Evolutionary conservation across 2,329 filamentous ascomycete genomes (phyloP).

Genomic region (Fusarium nisikadoi): DNA sequence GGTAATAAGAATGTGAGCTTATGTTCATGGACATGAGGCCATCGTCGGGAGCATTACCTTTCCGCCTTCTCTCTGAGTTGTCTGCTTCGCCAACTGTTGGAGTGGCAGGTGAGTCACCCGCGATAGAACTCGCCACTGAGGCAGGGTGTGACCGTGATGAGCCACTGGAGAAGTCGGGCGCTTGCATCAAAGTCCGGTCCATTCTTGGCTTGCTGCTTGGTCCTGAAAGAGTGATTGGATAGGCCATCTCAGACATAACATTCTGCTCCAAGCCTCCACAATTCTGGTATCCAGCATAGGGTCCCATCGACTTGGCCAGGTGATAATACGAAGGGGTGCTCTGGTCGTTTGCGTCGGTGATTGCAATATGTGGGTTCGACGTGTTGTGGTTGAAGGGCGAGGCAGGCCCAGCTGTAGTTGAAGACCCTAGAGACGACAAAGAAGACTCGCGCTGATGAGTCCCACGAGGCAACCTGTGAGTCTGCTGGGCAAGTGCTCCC

Average conservation of each 20-base stretch:
- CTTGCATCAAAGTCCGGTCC: constrained; percentile 57
- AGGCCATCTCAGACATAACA: constrained; percentile 53
- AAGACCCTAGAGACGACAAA: constrained; percentile 69
- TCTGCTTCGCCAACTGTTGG: constrained; percentile 63
- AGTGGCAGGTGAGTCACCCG: constrained; percentile 69
- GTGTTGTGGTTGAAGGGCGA: constrained; percentile 67
- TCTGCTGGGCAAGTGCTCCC: constrained; percentile 52
- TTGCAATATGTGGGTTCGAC: constrained; percentile 68
- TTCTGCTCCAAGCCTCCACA: constrained; percentile 48
- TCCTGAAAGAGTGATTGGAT: constrained; percentile 53
- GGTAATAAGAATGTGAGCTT: constrained; percentile 69
- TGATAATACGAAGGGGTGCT: constrained; percentile 57
- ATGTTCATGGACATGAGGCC: constrained; percentile 14
- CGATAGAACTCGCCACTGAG: constrained; percentile 67
- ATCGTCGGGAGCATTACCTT: constrained; percentile 58
- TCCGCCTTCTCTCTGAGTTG: constrained; percentile 60
- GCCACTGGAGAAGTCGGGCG: constrained; percentile 57
- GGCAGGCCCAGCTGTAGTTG: constrained; percentile 63
- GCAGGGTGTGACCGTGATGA: constrained; percentile 60
- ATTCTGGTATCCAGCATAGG: constrained; percentile 56
- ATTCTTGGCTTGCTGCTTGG: constrained; percentile 50
- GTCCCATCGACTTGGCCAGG: constrained; percentile 57
- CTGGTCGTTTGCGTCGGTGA: constrained; percentile 60
- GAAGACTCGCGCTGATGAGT: constrained; percentile 70
- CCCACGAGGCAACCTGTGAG: constrained; percentile 52